Base-by-base conservation (phyloP, 169 alveolate species). In the Toxoplasma gondii region DNA sequence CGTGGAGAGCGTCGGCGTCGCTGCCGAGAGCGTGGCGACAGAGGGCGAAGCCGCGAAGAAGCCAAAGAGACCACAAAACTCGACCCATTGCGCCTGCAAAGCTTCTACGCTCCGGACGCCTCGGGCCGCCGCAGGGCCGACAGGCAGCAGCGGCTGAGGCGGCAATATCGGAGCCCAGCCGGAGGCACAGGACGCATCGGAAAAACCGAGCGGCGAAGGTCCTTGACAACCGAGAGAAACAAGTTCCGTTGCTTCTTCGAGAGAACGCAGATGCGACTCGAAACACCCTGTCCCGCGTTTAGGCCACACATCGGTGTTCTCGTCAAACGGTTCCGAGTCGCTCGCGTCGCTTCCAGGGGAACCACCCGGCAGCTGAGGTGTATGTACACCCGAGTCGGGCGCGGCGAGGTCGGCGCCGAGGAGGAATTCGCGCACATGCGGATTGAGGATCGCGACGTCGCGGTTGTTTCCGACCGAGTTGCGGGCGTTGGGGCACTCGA, bases 381-480 rank as follows among this genome's bases (percentile, higher is more conserved):
- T 64, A 4, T 27, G 34, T 64, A 64, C 74, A 64, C 74, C 74
- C 22, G 74, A 31, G 27, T 12, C 9, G n/a, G 29, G 5, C 74
- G 74, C 74, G 29, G 34, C 5, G 29, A 12, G 12, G 86, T 78
- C 86, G 5, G 86, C 86, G 7, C 86, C 86, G 12, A 82, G 92
- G 80, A 92, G 95, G 64, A 69, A 80, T 34, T 92, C 95, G 81
- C 92, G 36, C 81, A 92, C 82, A 41, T 27, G n/a, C 17, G 95
- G 92, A 45, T 84, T 92, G 4, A 74, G 45, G 34, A 70, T 54
- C 53, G 41, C 10, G 90, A 92, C 39, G 92, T 92, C 95, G 44
- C 95, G 90, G 78, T 88, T 87, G 80, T 84, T 74, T 24, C 95
- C 95, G n/a, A 92, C 95, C 29, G 88, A 53, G 29, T 88, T 80